Evolutionary conservation across 2,329 filamentous ascomycete genomes (phyloP).

Genomic region (Fusarium falciforme): DNA sequence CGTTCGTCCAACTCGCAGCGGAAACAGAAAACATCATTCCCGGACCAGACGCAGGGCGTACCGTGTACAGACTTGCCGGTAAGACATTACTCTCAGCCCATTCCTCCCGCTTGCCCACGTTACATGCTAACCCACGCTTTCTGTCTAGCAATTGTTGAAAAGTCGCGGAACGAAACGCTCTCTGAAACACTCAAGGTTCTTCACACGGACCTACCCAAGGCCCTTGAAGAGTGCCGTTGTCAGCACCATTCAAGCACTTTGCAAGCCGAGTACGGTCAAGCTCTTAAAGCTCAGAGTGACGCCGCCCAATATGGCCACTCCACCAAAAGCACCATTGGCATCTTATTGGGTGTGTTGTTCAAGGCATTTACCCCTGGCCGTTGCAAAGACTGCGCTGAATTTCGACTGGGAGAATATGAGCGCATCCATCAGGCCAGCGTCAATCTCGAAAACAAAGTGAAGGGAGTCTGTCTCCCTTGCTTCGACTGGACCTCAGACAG

Average conservation of each 20-base stretch:
- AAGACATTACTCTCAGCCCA: neutral
- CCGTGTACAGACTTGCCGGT: conserved; percentile 1
- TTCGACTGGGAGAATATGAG: neutral
- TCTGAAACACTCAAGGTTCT: neutral
- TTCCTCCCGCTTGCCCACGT: neutral
- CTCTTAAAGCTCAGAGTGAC: neutral
- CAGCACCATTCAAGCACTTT: no score
- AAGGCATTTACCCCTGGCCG: neutral
- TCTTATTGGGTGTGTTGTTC: neutral
- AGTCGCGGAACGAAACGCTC: neutral
- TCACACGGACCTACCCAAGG: neutral
- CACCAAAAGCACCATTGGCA: neutral
- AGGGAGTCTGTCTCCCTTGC: conserved; percentile 7
- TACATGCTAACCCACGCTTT: neutral
- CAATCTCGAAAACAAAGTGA: no score
- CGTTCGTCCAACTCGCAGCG: neutral
- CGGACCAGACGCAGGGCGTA: neutral
- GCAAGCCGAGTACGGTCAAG: neutral
- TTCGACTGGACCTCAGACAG: neutral
- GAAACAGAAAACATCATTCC: accelerated
- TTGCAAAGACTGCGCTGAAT: neutral
- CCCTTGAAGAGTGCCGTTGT: neutral
- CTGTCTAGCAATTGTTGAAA: neutral
- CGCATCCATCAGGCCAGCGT: no score
- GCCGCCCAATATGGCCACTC: neutral